A percentile compares a stretch with the other conserved stretches of the same genome.
Conservation (phyloP, 2,329 filamentous ascomycete genomes). For the Aspergillus thermomutatus region DNA sequence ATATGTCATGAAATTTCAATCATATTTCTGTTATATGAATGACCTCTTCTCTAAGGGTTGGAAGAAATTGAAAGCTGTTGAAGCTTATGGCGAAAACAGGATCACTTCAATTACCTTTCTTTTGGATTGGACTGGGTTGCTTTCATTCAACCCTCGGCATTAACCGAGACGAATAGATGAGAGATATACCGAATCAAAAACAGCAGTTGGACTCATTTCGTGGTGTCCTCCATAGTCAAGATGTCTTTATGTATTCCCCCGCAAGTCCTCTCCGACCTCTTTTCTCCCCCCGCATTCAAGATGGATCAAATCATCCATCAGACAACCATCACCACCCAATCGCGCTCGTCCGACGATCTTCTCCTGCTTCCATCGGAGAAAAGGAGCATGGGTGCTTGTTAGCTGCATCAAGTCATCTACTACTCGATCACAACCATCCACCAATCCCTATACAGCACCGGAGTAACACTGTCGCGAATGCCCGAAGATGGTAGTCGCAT, state of each 20-base stretch:
- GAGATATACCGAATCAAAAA: not conserved
- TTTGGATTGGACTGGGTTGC: not conserved
- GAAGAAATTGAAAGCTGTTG: too few species aligned
- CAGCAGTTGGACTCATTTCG: not conserved
- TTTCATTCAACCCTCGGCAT: not conserved
- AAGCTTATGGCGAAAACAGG: too few species aligned
- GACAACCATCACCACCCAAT: not conserved
- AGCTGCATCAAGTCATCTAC: not conserved
- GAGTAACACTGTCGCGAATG: conserved; percentile 20
- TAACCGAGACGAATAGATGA: not conserved
- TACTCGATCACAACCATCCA: conserved; percentile 19
- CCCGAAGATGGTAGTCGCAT: conserved; percentile 9
- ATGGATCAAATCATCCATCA: not conserved
- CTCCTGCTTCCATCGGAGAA: not conserved
- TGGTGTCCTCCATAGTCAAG: not conserved
- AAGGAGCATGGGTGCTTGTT: not conserved
- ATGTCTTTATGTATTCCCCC: not conserved
- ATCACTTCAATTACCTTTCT: not conserved
- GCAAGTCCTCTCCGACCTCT: not conserved
- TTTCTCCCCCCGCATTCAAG: not conserved
- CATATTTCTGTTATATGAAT: not conserved
- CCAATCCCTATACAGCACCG: conserved; percentile 21
- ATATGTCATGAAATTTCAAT: not conserved
- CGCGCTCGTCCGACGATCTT: not conserved
- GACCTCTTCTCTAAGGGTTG: too few species aligned